Evolutionary conservation across 805 yeast genomes (phyloP).

Genomic region (Saitoella complicata): DNA sequence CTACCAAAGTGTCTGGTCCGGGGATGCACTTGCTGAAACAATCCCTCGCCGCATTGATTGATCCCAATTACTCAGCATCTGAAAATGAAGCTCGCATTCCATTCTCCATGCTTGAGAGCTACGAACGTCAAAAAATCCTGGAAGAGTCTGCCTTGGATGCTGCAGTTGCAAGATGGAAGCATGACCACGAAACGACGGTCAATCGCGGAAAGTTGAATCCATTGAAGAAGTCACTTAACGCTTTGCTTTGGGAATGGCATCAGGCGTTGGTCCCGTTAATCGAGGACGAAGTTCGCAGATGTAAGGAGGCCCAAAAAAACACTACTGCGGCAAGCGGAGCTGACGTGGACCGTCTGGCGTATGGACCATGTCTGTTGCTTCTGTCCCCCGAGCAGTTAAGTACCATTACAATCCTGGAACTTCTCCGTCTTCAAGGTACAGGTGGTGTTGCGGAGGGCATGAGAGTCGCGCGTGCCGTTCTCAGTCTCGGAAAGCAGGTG

Average conservation of each 20-base stretch:
- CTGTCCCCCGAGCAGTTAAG: slow-evolving; percentile 67
- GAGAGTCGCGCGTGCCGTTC: slow-evolving; percentile 67
- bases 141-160: slow-evolving; percentile 72
- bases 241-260: slow-evolving; percentile 74
- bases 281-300: slow-evolving; percentile 43
- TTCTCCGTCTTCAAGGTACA: slow-evolving; percentile 55
- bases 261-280: slow-evolving; percentile 54
- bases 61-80: slow-evolving; percentile 1
- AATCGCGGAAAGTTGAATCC: slow-evolving; percentile 38
- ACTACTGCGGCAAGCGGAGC: slow-evolving; percentile 5
- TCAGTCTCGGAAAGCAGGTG: slow-evolving; percentile 66
- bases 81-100: neutral
- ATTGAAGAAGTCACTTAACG: slow-evolving; percentile 46
- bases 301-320: slow-evolving; percentile 29
- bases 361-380: slow-evolving; percentile 65
- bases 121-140: slow-evolving; percentile 55
- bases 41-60: slow-evolving; percentile 15
- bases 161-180: slow-evolving; percentile 79
- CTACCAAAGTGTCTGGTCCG: too few species aligned
- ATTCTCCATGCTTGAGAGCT: slow-evolving; percentile 47
- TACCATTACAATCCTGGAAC: slow-evolving; percentile 69
- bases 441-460: slow-evolving; percentile 64
- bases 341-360: slow-evolving; percentile 25
- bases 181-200: slow-evolving; percentile 52
- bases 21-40: slow-evolving; percentile 22